Conservation (phyloP, 768 basidiomycete genomes). For the Auriscalpium orientale region DNA sequence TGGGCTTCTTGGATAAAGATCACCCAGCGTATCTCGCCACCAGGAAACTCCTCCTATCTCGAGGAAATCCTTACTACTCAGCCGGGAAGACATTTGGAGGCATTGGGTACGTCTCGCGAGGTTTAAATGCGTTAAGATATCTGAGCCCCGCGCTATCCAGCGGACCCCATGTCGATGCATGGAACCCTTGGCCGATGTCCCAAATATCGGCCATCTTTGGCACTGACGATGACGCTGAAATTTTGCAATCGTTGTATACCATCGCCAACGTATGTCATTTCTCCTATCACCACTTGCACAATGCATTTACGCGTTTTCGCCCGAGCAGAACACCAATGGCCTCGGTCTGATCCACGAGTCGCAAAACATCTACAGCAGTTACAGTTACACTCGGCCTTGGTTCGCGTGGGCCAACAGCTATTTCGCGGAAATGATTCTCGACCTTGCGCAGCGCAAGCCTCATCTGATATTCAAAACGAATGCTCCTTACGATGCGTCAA, state of each 20-base stretch:
- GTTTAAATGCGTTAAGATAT: not conserved
- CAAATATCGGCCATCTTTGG: conserved; percentile 69
- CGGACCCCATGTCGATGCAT: conserved; percentile 66
- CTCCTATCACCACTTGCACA: not conserved
- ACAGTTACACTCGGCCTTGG: conserved; percentile 63
- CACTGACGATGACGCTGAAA: conserved; percentile 65
- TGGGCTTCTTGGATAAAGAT: conserved; percentile 61
- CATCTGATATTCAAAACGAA: conserved; percentile 51
- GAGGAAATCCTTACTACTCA: conserved; percentile 63
- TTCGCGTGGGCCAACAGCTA: conserved; percentile 84
- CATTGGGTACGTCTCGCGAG: conserved; percentile 44
- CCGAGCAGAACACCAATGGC: conserved; percentile 55
- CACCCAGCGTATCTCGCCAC: conserved; percentile 60
- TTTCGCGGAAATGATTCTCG: conserved; percentile 76
- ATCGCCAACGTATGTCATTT: conserved; percentile 56
- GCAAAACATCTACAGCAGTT: conserved; percentile 49
- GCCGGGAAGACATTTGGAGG: conserved; percentile 59
- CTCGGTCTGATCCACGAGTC: conserved; percentile 78
- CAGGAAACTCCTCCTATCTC: conserved; percentile 51
- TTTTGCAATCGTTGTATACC: conserved; percentile 50
- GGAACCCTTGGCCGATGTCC: conserved; percentile 83
- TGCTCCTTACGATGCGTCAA: conserved; percentile 49
- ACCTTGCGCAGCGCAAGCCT: conserved; percentile 69
- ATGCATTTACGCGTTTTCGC: too few species aligned
- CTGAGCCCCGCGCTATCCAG: conserved; percentile 24